These are phyloP conservation scores for Boletus reticuloceps DNA, from an alignment of 768 basidiomycete species.

Conservation along the genomic window DNA sequence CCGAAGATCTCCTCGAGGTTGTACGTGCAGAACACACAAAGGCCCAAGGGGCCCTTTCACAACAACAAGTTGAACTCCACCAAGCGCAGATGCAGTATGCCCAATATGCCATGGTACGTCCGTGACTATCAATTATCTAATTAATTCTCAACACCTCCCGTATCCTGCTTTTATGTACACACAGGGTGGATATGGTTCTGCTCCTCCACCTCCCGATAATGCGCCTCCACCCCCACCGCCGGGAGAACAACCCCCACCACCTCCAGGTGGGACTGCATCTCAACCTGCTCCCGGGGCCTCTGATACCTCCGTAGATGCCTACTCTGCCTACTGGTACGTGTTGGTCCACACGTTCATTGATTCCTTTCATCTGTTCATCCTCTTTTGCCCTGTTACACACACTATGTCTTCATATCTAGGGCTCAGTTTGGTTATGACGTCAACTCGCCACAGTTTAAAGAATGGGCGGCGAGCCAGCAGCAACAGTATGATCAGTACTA, in stretches of 20 bases:
- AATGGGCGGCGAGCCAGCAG: conserved; percentile 65
- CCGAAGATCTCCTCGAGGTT: conserved; percentile 88
- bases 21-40: conserved; percentile 87
- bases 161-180: neutral
- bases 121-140: neutral
- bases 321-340: conserved; percentile 57
- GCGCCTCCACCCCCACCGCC: conserved; percentile 47
- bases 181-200: conserved; percentile 35
- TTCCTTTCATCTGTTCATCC: neutral
- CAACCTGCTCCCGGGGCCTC: conserved; percentile 46
- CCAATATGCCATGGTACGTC: conserved; percentile 61
- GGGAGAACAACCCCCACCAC: conserved; percentile 52
- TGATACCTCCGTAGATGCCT: conserved; percentile 47
- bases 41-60: conserved; percentile 57
- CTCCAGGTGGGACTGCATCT: conserved; percentile 41
- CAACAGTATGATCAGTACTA: conserved; percentile 80
- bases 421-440: conserved; percentile 86
- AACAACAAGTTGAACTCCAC: conserved; percentile 85
- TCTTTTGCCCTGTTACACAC: neutral
- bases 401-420: conserved; percentile 38
- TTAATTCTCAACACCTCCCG: neutral
- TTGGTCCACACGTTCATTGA: conserved; percentile 12
- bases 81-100: conserved; percentile 82
- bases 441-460: conserved; percentile 77
- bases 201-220: conserved; percentile 38